Evolutionary conservation across 1,139 yeast species (phyloP).

Genomic region (Candida dubliniensis): DNA sequence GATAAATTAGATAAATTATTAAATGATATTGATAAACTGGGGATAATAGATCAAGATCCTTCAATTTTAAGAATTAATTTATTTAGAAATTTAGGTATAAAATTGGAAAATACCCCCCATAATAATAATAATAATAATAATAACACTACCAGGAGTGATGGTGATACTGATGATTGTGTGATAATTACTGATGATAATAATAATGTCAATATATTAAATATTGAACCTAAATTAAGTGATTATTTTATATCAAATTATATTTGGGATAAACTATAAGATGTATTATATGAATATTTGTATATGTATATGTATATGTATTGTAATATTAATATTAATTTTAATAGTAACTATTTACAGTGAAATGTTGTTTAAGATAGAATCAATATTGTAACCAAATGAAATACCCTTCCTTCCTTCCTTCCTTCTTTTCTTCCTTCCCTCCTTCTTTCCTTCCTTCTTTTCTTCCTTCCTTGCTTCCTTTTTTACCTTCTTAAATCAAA

Average conservation of each 20-base stretch:
- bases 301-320: background rate
- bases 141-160: no score
- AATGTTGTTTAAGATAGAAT: no score
- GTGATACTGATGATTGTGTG: constrained; percentile 28
- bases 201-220: constrained; percentile 51
- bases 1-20: constrained; percentile 22
- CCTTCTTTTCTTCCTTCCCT: no score
- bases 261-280: constrained; percentile 56
- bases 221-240: constrained; percentile 60
- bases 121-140: constrained; percentile 8
- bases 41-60: constrained; percentile 31
- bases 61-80: constrained; percentile 43
- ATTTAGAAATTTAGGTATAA: constrained; percentile 45
- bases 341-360: no score
- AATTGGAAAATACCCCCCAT: constrained; percentile 25
- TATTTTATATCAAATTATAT: constrained; percentile 66
- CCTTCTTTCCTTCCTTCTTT: no score
- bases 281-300: no score
- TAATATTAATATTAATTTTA: no score
- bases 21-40: constrained; percentile 17
- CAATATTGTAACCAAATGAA: background rate
- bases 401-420: background rate
- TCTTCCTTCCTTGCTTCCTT: no score
- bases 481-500: no score
- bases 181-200: constrained; percentile 52